Evolutionary conservation across 306 rosid species (phyloP), one percentile per base, ranked within the genome.

Genomic region (Vachellia pachyceras): DNA sequence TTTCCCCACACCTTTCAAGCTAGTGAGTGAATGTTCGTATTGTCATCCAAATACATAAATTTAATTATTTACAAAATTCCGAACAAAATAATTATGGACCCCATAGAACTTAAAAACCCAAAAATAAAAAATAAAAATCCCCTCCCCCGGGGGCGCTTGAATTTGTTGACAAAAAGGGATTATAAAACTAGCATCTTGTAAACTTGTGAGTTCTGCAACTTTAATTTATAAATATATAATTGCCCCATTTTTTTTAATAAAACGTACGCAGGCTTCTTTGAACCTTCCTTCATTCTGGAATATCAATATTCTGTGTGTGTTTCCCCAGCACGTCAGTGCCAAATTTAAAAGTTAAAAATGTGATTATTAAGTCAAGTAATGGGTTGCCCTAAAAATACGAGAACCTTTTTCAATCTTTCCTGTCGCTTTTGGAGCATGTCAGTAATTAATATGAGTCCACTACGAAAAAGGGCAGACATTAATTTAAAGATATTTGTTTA

Each of bases 401-500:
- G 23, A 44, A 33, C 35, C 78, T 37, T 74, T 73, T 36, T 50
- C 23, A 39, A 54, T 22, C 10, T 10, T 20, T 20, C 22, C 46
- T 52, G 18, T 10, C 42, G 18, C 71, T 60, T 76, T 60, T 29
- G 22, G 13, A 7, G 77, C 77, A 37, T 54, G 83, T 83, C 72
- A 10, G 2, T 23, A 5, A 42, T 37, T 73, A 80, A 76, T 47
- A 60, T 41, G 18, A 45, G 13, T 25, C 84, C 80, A 83, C 54
- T 61, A 8, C 3, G 58, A n/a, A 25, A 46, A 70, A 71, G 46
- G 52, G 58, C 20, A 12, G 9, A 10, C 9, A 40, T 10, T 68
- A 20, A 68, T 41, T 68, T 69, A 69, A 69, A 3, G 37, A 10
- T 36, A 42, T 42, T 42, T n/a, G n/a, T n/a, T 22, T 36, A 42